Evolutionary conservation across 768 basidiomycete genomes (phyloP), one percentile per base, ranked within the genome.

Genomic region (Dioszegia hungarica): DNA sequence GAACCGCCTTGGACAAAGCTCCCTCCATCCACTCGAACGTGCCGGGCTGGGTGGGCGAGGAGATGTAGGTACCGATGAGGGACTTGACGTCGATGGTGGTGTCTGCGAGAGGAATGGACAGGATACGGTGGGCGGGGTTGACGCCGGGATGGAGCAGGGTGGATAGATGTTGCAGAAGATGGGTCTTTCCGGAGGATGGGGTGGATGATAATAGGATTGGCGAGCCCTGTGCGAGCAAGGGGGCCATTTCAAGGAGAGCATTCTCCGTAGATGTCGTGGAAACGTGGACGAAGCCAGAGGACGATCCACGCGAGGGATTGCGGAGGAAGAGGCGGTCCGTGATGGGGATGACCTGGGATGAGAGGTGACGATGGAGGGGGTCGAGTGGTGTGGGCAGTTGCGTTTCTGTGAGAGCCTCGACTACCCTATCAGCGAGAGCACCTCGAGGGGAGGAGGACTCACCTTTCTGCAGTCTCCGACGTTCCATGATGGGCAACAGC

Each of bases 1-100:
- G 81, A 82, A 98, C 86, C 0, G 93, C 86, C 36, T 88, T 86
- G 10, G 93, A 85, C 33, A 99, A 80, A 0, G 92, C 86, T 5
- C 95, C 95, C 61, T 97, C 92, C 76, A 87, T 89, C 89, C 93
- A 99, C 64, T 94, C 90, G 66, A 99, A 99, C 1, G 84, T 85
- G 5, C 94, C 94, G 0, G 90, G 85, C 24, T 82, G 82, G 1
- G 82, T 84, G 0, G 86, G 80, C 0, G 94, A 95, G 1, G 94
- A 94, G 2, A 90, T 80, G 57, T 98, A 94, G 1, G 90, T 92
- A 4, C 95, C 94, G 39, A 99, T 82, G 5, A 99, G 81, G 0
- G 91, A 87, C 22, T 94, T 87, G 28, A 93, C 87, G 70, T 99
- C 94, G 41, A 99, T 81, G 1, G 94, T 94, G 0, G 92, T 94